Conservation (phyloP, 1,284 basidiomycete genomes). For the Fomitopsis betulina region DNA sequence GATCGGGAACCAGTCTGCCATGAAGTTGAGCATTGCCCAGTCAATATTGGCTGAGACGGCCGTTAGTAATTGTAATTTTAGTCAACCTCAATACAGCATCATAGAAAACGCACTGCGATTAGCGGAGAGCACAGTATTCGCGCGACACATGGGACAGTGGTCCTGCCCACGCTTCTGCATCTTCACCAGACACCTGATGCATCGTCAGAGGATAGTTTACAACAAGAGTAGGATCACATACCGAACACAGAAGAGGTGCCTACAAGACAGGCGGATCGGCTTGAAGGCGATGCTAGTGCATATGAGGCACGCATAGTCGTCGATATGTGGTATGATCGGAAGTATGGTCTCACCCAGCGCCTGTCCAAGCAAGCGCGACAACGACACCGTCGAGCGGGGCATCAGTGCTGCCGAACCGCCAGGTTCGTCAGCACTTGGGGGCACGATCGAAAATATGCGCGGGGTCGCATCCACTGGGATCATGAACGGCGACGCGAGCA, state of each 20-base stretch:
- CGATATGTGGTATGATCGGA: conserved; percentile 80
- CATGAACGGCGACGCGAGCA: conserved; percentile 18
- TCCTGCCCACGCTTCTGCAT: conserved; percentile 84
- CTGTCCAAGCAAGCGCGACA: conserved; percentile 81
- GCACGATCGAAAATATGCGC: conserved; percentile 7
- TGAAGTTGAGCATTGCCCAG: conserved; percentile 77
- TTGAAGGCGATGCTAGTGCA: conserved; percentile 86
- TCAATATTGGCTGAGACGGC: conserved; percentile 69
- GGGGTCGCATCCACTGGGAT: conserved; percentile 5
- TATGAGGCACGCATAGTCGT: conserved; percentile 75
- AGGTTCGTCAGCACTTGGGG: conserved; percentile 3
- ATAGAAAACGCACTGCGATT: conserved; percentile 57
- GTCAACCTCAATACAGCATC: background rate
- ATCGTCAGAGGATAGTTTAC: background rate
- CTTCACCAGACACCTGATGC: conserved; percentile 77
- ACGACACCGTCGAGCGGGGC: conserved; percentile 35
- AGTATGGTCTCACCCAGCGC: conserved; percentile 83
- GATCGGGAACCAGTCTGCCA: conserved; percentile 90
- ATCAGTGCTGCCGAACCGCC: conserved; percentile 9
- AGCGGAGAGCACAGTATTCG: conserved; percentile 71
- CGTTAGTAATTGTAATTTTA: background rate
- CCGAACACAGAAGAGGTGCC: conserved; percentile 90
- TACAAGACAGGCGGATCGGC: conserved; percentile 80
- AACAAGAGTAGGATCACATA: conserved; percentile 18
- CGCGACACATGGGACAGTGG: conserved; percentile 86